Conservation (phyloP, 768 basidiomycete genomes). For the Gloeopeniophorella convolvens region DNA sequence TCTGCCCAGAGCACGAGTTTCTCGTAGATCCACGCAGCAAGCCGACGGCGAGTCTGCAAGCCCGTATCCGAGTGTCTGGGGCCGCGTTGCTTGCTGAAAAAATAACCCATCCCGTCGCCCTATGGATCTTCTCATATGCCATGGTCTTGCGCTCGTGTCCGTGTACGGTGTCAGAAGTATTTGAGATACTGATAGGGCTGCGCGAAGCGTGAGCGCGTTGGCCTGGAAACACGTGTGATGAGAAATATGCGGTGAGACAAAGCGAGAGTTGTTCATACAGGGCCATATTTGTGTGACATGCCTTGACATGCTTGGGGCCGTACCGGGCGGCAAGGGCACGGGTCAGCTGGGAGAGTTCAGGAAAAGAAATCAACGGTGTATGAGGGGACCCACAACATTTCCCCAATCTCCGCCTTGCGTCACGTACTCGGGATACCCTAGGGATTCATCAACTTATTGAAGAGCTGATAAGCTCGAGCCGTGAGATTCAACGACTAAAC, state of each 20-base stretch:
- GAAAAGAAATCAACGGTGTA: background rate
- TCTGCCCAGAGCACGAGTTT: constrained; percentile 30
- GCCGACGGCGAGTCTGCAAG: constrained; percentile 49
- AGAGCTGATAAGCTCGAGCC: constrained; percentile 5
- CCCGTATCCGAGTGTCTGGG: constrained; percentile 42
- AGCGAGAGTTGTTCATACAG: constrained; percentile 15
- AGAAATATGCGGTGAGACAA: background rate
- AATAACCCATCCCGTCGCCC: too few species aligned
- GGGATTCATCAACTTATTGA: constrained; percentile 20
- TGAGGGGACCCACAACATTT: constrained; percentile 24
- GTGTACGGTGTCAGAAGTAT: too few species aligned
- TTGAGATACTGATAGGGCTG: too few species aligned
- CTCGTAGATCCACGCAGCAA: constrained; percentile 29
- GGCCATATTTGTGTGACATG: constrained; percentile 30
- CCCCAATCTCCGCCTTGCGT: constrained; percentile 49
- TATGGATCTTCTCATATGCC: too few species aligned
- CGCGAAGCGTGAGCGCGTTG: background rate
- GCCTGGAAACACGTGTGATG: background rate
- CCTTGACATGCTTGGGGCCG: constrained; percentile 28
- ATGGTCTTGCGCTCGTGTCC: too few species aligned
- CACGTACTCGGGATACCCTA: constrained; percentile 31
- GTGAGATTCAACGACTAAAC: background rate
- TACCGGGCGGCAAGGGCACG: constrained; percentile 22
- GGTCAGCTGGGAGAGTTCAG: constrained; percentile 27
- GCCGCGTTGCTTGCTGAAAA: too few species aligned